Evolutionary conservation across 2,329 filamentous ascomycete genomes (phyloP), one percentile per base, ranked within the genome.

Genomic region (Monosporascus sp.): DNA sequence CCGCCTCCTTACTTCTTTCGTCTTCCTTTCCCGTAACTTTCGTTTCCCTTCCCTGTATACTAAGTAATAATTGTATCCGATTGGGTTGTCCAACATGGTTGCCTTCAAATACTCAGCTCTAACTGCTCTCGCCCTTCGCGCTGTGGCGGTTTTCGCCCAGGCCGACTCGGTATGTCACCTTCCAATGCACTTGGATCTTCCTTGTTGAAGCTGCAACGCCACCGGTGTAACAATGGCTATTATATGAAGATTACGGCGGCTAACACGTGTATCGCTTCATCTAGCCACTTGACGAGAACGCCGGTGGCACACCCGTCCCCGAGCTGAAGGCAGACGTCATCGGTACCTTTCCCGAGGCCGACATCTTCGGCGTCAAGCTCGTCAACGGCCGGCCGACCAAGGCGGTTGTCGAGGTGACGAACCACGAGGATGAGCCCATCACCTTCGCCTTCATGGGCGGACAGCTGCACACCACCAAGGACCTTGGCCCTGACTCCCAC

Each of bases 281-380:
- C 8, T 51, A 65, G 56, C 64, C 65, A 38, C 52, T 64, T 44
- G 54, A 55, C 47, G 62, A 65, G 44, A 62, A 62, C 49, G 60
- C 60, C 20, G 57, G 57, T 48, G 61, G 55, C 48, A 56, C 64
- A 52, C 55, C 63, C 41, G 57, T 58, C 49, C 50, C 76, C 63
- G 74, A 81, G 60, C 70, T 88, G 64, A 82, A 84, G 58, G 84
- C 88, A 70, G 81, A 85, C 51, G 73, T 86, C 62, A 79, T 80
- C 60, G 80, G 86, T 54, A 78, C 77, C 70, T 82, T 84, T 76
- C 74, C 82, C 73, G 77, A 86, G 67, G 70, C 85, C 76, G 90
- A 95, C 76, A 86, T 96, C 72, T 94, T 97, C 63, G 94, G 93
- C 65, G 85, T 97, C 63, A 96, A 96, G 82, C 85, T 97, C 62